Conservation (phyloP, 768 basidiomycete genomes). For the Tremella fuciformis region DNA sequence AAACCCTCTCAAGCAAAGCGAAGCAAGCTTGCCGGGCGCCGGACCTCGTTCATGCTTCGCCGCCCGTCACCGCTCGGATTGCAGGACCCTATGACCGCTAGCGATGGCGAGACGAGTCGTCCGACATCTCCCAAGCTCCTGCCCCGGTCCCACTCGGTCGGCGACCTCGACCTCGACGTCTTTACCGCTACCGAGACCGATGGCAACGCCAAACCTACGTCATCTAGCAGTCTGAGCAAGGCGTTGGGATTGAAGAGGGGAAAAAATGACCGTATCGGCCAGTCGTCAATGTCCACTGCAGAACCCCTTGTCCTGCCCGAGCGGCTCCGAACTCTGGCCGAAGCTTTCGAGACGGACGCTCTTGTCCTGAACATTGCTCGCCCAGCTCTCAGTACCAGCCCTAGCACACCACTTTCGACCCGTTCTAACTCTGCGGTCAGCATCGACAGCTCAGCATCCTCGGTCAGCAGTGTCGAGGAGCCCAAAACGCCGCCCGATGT, state of each 20-base stretch:
- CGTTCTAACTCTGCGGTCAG: slow-evolving; percentile 30
- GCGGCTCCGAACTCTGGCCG: slow-evolving; percentile 2
- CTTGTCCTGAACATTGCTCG: neutral
- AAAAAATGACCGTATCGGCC: neutral
- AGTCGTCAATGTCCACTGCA: neutral
- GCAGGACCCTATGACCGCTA: slow-evolving; percentile 18
- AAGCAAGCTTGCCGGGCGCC: slow-evolving; percentile 11
- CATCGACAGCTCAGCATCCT: slow-evolving; percentile 22
- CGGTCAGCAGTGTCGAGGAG: slow-evolving; percentile 25
- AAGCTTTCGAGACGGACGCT: neutral
- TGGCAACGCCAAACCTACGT: neutral
- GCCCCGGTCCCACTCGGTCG: no score
- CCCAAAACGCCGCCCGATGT: slow-evolving; percentile 31
- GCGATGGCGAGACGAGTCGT: neutral
- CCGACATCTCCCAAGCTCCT: neutral
- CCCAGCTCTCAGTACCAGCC: slow-evolving; percentile 7
- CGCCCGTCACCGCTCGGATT: slow-evolving; percentile 21
- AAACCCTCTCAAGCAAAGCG: neutral
- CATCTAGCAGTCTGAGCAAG: slow-evolving; percentile 8
- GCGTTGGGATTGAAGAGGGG: slow-evolving; percentile 5
- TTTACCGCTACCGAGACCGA: neutral
- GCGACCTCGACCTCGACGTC: no score
- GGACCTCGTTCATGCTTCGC: slow-evolving; percentile 17
- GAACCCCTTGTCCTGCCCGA: neutral
- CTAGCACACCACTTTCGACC: slow-evolving; percentile 30